Percentiles rank a stretch among this genome's conserved stretches.
Evolutionary conservation across 225 moss, liverwort and hornwort species (phyloP).

Genomic region (Sphagnum tenellum): DNA sequence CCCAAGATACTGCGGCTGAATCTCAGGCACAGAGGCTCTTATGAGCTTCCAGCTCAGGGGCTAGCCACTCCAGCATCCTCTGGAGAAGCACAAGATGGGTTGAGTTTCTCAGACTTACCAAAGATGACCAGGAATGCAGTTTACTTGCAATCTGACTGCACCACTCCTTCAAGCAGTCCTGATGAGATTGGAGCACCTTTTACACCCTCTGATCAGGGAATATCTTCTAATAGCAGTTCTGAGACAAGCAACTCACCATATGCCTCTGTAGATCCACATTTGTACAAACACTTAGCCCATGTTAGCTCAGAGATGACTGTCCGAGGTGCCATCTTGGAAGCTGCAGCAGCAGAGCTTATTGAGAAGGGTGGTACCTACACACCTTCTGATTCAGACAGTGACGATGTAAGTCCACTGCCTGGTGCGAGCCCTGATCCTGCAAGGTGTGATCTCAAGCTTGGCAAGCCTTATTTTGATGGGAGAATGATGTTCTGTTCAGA

Average conservation of each 20-base stretch:
- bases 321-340: conserved; percentile 29
- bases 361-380: conserved; percentile 38
- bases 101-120: no score
- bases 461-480: conserved; percentile 10
- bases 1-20: no score
- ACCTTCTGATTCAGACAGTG: conserved; percentile 42
- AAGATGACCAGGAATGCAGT: background rate
- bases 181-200: conserved; percentile 49
- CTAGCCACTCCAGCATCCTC: no score
- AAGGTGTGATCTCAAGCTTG: conserved; percentile 22
- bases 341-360: conserved; percentile 17
- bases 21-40: no score
- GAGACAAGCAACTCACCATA: conserved; percentile 28
- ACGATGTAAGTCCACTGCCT: conserved; percentile 21
- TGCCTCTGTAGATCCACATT: conserved; percentile 29
- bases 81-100: no score
- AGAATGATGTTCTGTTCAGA: conserved; percentile 15
- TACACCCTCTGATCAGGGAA: conserved; percentile 47
- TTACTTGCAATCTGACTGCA: conserved; percentile 13
- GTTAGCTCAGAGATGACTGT: conserved; percentile 14
- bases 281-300: conserved; percentile 6
- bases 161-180: conserved; percentile 35
- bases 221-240: conserved; percentile 41
- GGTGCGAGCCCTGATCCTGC: conserved; percentile 24
- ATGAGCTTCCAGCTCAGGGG: no score